Evolutionary conservation across 345 rosid species (phyloP).

Genomic region (Salix udensis): DNA sequence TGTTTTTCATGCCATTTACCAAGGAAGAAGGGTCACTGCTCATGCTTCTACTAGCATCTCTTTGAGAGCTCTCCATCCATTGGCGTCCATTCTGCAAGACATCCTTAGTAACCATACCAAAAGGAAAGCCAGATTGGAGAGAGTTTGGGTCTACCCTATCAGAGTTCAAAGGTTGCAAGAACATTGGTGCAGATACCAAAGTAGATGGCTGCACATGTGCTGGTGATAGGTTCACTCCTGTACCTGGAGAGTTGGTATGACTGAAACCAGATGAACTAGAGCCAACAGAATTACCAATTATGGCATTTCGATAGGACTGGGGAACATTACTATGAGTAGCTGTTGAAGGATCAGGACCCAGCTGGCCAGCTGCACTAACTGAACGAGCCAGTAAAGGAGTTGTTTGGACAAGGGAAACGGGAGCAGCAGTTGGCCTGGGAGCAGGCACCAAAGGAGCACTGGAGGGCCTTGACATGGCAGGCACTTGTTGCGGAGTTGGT

Average conservation of each 20-base stretch:
- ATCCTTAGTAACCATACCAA: constrained; percentile 45
- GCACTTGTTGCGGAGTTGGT: constrained; percentile 33
- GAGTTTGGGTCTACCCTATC: constrained; percentile 45
- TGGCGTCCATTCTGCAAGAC: constrained; percentile 45
- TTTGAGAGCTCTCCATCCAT: constrained; percentile 55
- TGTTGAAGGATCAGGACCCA: constrained; percentile 60
- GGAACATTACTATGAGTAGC: constrained; percentile 55
- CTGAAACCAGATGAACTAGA: constrained; percentile 51
- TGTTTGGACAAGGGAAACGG: constrained; percentile 52
- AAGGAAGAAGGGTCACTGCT: constrained; percentile 32
- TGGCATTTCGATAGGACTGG: constrained; percentile 76
- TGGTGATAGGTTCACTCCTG: constrained; percentile 45
- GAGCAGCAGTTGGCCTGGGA: constrained; percentile 47
- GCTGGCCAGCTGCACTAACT: constrained; percentile 74
- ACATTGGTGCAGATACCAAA: constrained; percentile 44
- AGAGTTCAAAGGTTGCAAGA: constrained; percentile 32
- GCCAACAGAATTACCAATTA: constrained; percentile 57
- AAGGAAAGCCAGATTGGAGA: constrained; percentile 45
- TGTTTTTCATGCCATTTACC: constrained; percentile 29
- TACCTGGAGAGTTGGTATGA: constrained; percentile 41
- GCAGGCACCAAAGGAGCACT: constrained; percentile 80
- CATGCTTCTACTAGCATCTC: constrained; percentile 33
- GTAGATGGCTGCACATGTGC: constrained; percentile 42
- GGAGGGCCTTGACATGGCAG: constrained; percentile 76
- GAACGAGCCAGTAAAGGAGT: constrained; percentile 67